These are phyloP conservation scores for Thelonectria olida DNA, from an alignment of 2,329 filamentous ascomycete genomes.

Conservation along the genomic window DNA sequence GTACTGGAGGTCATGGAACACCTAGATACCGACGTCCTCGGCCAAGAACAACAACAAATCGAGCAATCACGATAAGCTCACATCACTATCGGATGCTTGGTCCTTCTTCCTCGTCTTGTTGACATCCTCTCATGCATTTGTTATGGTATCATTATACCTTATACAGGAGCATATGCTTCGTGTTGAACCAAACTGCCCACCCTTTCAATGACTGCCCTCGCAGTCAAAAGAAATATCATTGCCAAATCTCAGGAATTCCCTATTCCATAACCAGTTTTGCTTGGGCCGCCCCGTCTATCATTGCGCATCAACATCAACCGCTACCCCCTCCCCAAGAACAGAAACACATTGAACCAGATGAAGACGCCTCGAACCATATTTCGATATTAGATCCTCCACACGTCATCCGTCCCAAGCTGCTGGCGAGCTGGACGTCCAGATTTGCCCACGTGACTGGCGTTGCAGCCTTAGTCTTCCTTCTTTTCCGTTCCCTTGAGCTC, in stretches of 20 bases:
- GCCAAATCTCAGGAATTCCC: slow-evolving; percentile 2
- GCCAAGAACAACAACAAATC: slow-evolving; percentile 29
- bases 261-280: slow-evolving; percentile 21
- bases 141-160: no score
- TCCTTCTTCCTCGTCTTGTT: slow-evolving; percentile 13
- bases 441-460: neutral
- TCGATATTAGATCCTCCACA: slow-evolving; percentile 25
- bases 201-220: neutral
- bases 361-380: neutral
- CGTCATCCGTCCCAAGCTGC: slow-evolving; percentile 1
- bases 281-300: slow-evolving; percentile 28
- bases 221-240: neutral
- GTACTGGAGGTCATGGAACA: slow-evolving; percentile 91
- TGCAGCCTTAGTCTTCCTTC: slow-evolving; percentile 19
- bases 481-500: slow-evolving; percentile 32
- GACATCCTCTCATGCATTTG: neutral
- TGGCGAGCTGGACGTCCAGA: slow-evolving; percentile 6
- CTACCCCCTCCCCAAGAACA: slow-evolving; percentile 24
- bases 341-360: slow-evolving; percentile 13
- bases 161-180: no score
- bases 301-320: slow-evolving; percentile 20
- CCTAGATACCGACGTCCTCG: slow-evolving; percentile 84
- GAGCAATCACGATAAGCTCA: slow-evolving; percentile 24
- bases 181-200: no score
- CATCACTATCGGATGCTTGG: slow-evolving; percentile 12